Base-by-base conservation (phyloP, 495 filamentous ascomycete genomes). In the Talaromyces wortmannii region DNA sequence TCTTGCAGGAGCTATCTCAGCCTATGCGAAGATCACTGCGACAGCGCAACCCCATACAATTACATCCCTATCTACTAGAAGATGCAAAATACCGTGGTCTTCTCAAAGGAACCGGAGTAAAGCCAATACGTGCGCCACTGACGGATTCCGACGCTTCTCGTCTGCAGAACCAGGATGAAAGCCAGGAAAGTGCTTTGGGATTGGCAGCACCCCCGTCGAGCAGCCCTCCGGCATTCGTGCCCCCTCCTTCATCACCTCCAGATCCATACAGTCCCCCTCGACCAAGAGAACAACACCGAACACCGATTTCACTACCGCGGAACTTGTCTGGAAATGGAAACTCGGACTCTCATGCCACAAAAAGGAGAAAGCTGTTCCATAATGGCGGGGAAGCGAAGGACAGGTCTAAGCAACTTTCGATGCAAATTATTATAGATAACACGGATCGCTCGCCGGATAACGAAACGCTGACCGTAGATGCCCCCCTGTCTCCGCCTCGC, bases 21-120 rank as follows among this genome's bases (percentile, higher is more conserved):
- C 70, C 70, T 45, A 58, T 51, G 29, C 62, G 66, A 51, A 66
- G 75, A 48, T 79, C 72, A 30, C 66, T 92, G 13, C 78, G 88
- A 31, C 79, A 86, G 23, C 77, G 88, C 52, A 90, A 88, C 53
- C 81, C 86, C 3, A 89, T 89, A 32, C 88, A 92, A 61, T 67
- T 89, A 50, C 85, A 89, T 58, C 88, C 88, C 0, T 91, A 90
- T 63, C 64, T 80, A 2, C 61, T 87, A 5, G 88, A 91, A 60
- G 78, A 78, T 59, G 85, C 78, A n/a, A 80, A 80, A 54, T 89
- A 90, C 62, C 73, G 76, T 17, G 77, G 63, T 7, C 72, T 75
- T 7, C 77, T 89, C 64, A 83, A 78, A 52, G 79, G 79, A 6
- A 70, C 83, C 44, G 87, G 87, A 0, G 56, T 90, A 7, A 81